Conservation (phyloP, 768 basidiomycete species). For the Russula griseocarnosa region DNA sequence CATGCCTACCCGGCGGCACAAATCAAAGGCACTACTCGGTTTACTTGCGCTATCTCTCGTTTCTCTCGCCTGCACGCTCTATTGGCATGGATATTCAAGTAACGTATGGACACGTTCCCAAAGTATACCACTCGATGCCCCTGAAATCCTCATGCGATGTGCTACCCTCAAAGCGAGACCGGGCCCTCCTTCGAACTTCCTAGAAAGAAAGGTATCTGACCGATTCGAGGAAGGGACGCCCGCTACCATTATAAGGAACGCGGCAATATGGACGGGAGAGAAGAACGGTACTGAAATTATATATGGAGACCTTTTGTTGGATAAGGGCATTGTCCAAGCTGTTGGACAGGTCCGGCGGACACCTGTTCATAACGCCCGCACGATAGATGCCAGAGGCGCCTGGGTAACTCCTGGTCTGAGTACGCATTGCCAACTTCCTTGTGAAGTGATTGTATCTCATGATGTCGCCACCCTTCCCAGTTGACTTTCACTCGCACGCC, state of each 20-base stretch:
- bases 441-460: constrained; percentile 19
- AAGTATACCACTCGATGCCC: constrained; percentile 30
- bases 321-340: constrained; percentile 58
- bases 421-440: constrained; percentile 33
- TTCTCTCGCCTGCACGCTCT: constrained; percentile 13
- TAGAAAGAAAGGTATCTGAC: constrained; percentile 45
- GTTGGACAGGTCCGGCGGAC: constrained; percentile 46
- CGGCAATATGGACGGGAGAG: constrained; percentile 60
- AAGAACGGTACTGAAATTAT: constrained; percentile 52
- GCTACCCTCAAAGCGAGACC: constrained; percentile 32
- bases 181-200: constrained; percentile 35
- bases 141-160: constrained; percentile 35
- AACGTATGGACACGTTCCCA: constrained; percentile 5
- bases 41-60: constrained; percentile 10
- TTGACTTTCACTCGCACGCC: constrained; percentile 60
- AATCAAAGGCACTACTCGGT: neutral
- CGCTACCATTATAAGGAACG: constrained; percentile 67
- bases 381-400: constrained; percentile 54
- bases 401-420: constrained; percentile 68
- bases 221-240: constrained; percentile 62
- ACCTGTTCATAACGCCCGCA: constrained; percentile 41
- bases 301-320: constrained; percentile 61
- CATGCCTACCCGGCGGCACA: constrained; percentile 4
- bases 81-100: constrained; percentile 12
- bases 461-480: constrained; percentile 23